Evolutionary conservation across 176 grass and related monocot species (phyloP).

Genomic region (Elymus sibiricus): DNA sequence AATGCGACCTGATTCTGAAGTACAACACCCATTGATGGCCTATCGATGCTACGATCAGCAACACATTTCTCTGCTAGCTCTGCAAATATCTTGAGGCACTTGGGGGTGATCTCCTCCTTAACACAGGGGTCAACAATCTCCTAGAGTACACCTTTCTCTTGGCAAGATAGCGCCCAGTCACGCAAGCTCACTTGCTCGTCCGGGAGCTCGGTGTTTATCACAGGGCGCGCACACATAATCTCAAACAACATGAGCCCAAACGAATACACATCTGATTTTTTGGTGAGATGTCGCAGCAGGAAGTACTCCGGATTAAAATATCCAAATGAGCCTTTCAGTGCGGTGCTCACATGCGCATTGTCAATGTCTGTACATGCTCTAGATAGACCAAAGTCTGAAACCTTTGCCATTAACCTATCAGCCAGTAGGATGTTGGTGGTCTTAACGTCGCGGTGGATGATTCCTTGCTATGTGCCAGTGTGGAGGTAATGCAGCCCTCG

Average conservation of each 20-base stretch:
- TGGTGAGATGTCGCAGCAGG: slow-evolving; percentile 2
- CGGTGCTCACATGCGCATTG: slow-evolving; percentile 36
- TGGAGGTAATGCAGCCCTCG: too few relatives aligned
- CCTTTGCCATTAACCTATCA: neutral
- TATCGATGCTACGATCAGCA: neutral
- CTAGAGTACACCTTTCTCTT: neutral
- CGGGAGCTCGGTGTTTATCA: neutral
- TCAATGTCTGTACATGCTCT: neutral
- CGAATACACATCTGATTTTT: slow-evolving; percentile 44
- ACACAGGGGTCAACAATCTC: slow-evolving; percentile 29
- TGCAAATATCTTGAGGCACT: slow-evolving; percentile 18
- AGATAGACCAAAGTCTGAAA: slow-evolving; percentile 34
- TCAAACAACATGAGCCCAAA: slow-evolving; percentile 38
- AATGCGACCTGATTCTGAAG: neutral
- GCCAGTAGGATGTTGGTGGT: slow-evolving; percentile 23
- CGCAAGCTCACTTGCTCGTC: slow-evolving; percentile 30
- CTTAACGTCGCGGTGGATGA: too few relatives aligned
- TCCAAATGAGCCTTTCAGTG: slow-evolving; percentile 29
- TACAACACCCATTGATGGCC: slow-evolving; percentile 39
- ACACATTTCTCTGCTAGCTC: slow-evolving; percentile 32
- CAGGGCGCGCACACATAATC: slow-evolving; percentile 21
- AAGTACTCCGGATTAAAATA: slow-evolving; percentile 50
- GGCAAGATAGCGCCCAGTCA: slow-evolving; percentile 24
- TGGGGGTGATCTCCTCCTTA: neutral
- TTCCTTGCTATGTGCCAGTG: too few relatives aligned